phyloP scores from a whole-genome alignment of 164 flowering plant genomes.

The Annona squamosa region DNA sequence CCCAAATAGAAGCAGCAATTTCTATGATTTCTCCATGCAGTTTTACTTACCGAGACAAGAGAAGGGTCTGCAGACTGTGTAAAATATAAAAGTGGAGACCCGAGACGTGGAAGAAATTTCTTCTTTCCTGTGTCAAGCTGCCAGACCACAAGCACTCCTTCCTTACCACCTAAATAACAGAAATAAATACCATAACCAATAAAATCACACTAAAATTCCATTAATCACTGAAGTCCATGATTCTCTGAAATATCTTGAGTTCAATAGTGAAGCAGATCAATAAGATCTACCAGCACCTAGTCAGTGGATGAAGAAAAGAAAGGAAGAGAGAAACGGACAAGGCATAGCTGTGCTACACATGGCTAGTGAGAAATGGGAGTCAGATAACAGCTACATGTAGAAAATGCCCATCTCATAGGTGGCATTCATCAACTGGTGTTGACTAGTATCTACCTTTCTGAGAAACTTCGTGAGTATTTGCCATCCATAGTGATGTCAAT shows the following conservation, averaged over 20 bases:
- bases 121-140: constrained; percentile 88
- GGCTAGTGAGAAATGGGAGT: no score
- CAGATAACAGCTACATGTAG: no score
- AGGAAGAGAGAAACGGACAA: no score
- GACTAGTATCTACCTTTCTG: neutral
- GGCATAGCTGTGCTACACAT: no score
- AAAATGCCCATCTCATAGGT: no score
- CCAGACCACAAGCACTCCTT: constrained; percentile 96
- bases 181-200: neutral
- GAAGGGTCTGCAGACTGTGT: constrained; percentile 67
- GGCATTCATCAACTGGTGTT: neutral
- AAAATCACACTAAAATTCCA: neutral
- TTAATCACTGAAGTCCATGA: neutral
- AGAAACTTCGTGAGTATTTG: neutral
- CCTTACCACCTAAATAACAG: constrained; percentile 62
- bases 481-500: neutral
- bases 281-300: no score
- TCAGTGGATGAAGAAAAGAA: no score
- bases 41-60: constrained; percentile 63
- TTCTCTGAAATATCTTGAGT: neutral
- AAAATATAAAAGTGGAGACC: constrained; percentile 71
- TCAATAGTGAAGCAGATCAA: neutral
- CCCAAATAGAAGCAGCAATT: neutral
- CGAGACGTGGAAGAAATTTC: constrained; percentile 80
- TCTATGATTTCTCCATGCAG: neutral